A percentile compares a stretch with the other conserved stretches of the same genome.
Evolutionary conservation across 164 flowering plant species (phyloP).

Genomic region (Stephania cephalantha): DNA sequence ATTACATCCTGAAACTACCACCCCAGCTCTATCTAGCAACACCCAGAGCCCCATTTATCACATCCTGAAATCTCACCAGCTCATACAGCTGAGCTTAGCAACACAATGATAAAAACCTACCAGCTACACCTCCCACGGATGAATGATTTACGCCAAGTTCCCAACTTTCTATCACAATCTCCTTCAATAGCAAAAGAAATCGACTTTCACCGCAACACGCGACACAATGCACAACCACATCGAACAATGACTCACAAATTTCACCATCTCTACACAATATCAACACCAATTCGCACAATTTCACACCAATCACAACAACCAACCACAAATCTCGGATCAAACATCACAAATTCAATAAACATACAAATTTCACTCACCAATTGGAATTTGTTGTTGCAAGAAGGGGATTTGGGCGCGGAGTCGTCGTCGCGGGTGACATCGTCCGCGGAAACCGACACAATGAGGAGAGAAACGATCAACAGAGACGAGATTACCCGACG

Average conservation of each 20-base stretch:
- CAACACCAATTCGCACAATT: not conserved
- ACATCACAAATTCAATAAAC: not conserved
- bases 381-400: constrained; percentile 34
- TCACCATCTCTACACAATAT: not conserved
- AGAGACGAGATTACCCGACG: no score
- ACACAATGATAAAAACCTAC: not conserved
- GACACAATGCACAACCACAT: not conserved
- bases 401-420: constrained; percentile 23
- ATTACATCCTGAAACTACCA: not conserved
- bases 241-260: not conserved
- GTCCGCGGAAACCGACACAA: constrained; percentile 17
- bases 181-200: not conserved
- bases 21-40: not conserved
- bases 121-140: not conserved
- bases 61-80: not conserved
- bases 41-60: not conserved
- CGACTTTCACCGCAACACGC: not conserved
- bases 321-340: not conserved
- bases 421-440: constrained; percentile 28
- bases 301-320: not conserved
- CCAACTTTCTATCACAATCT: not conserved
- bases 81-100: not conserved
- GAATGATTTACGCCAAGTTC: not conserved
- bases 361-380: constrained; percentile 21
- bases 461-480: no score